phyloP scores from a whole-genome alignment of 2,329 filamentous ascomycete genomes.

The Microsporum audouinii region DNA sequence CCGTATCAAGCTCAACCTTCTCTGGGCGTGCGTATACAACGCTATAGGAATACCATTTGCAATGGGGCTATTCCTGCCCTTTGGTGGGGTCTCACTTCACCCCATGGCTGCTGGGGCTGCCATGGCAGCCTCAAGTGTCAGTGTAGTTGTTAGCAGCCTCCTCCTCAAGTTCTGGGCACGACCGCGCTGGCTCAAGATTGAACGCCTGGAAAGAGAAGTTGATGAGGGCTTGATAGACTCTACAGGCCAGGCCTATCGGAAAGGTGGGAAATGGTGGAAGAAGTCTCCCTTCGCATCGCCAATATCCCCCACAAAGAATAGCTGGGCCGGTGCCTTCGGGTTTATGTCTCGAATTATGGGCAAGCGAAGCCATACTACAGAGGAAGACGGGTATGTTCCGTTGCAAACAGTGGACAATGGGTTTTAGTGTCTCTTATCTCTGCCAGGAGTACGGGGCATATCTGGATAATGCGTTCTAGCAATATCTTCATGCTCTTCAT shows the following conservation, averaged over 20 bases:
- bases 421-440: background rate
- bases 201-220: conserved; percentile 49
- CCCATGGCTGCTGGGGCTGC: conserved; percentile 90
- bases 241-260: conserved; percentile 11
- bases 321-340: conserved; percentile 3
- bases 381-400: conserved; percentile 36
- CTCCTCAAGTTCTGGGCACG: conserved; percentile 77
- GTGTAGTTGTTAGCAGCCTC: conserved; percentile 73
- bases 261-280: conserved; percentile 23
- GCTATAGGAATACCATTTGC: conserved; percentile 82
- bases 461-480: background rate
- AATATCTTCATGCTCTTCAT: no score
- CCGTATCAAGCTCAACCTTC: conserved; percentile 85
- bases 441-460: background rate
- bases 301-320: background rate
- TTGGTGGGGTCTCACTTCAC: conserved; percentile 70
- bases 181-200: conserved; percentile 75
- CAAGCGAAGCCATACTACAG: conserved; percentile 16
- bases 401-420: conserved; percentile 34
- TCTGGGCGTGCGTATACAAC: conserved; percentile 92
- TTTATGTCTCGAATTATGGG: conserved; percentile 25
- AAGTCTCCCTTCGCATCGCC: conserved; percentile 16
- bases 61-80: conserved; percentile 89
- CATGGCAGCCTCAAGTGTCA: conserved; percentile 85
- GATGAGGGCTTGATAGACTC: conserved; percentile 19